Evolutionary conservation across 164 flowering plant genomes (phyloP).

Genomic region (Magnolia officinalis): DNA sequence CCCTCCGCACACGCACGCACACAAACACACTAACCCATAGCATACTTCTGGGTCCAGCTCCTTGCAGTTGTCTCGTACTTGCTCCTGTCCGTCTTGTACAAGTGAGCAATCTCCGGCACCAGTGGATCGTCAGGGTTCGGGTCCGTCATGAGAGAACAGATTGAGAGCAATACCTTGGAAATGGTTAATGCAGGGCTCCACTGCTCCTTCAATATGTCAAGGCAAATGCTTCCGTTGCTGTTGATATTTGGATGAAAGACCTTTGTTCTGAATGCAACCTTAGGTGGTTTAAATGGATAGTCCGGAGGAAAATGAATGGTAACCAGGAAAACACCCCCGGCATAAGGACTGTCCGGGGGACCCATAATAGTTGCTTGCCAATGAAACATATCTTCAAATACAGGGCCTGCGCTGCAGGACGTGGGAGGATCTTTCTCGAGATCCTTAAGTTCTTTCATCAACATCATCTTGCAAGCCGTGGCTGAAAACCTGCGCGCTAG

Average conservation of each 20-base stretch:
- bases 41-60: conserved; percentile 59
- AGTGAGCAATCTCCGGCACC: conserved; percentile 62
- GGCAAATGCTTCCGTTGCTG: conserved; percentile 37
- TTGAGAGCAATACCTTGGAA: conserved; percentile 48
- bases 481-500: too few species aligned
- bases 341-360: conserved; percentile 45
- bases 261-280: conserved; percentile 39
- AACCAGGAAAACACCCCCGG: conserved; percentile 45
- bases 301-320: conserved; percentile 46
- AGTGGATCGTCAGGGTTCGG: conserved; percentile 59
- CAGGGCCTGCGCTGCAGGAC: conserved; percentile 29
- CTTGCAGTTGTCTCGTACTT: conserved; percentile 45
- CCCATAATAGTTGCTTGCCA: conserved; percentile 58
- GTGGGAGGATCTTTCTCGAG: too few species aligned
- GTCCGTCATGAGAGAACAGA: conserved; percentile 51
- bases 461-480: too few species aligned
- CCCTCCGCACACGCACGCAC: too few species aligned
- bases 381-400: conserved; percentile 47
- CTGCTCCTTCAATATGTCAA: conserved; percentile 35
- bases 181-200: conserved; percentile 40
- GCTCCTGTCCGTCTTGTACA: conserved; percentile 54
- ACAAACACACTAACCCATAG: conserved; percentile 43
- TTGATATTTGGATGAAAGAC: conserved; percentile 36
- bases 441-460: too few species aligned
- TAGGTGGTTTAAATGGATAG: conserved; percentile 45